phyloP scores from a whole-genome alignment of 2,329 filamentous ascomycete species.

The Chalaropsis thielavioides region DNA sequence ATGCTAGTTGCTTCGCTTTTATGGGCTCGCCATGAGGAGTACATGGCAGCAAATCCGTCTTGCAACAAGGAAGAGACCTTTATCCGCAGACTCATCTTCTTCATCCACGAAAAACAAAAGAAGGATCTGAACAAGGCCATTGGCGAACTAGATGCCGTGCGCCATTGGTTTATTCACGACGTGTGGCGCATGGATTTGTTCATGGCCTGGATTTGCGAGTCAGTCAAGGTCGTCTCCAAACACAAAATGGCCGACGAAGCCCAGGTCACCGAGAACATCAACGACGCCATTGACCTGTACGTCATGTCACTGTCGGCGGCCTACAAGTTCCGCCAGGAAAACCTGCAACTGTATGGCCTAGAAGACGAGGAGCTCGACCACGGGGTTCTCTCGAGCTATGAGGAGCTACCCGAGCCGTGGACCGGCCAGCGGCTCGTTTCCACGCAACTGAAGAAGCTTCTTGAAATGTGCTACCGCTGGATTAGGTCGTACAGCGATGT shows the following conservation, averaged over 20 bases:
- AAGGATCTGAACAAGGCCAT: conserved; percentile 47
- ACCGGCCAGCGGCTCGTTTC: conserved; percentile 54
- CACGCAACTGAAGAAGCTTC: conserved; percentile 46
- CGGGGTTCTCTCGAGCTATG: conserved; percentile 50
- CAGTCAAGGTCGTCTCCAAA: conserved; percentile 57
- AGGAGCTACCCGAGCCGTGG: conserved; percentile 68
- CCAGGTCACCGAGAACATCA: conserved; percentile 40
- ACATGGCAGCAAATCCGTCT: conserved; percentile 42
- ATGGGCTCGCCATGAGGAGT: conserved; percentile 67
- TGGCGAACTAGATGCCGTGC: conserved; percentile 62
- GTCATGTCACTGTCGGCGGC: conserved; percentile 46
- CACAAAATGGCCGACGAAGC: conserved; percentile 42
- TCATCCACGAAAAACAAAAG: conserved; percentile 63
- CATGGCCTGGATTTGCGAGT: conserved; percentile 64
- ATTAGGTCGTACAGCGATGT: conserved; percentile 31
- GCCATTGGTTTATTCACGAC: conserved; percentile 77
- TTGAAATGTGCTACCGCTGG: conserved; percentile 44
- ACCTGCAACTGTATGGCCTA: conserved; percentile 59
- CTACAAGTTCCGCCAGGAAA: conserved; percentile 56
- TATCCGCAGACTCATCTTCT: conserved; percentile 51
- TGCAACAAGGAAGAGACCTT: conserved; percentile 34
- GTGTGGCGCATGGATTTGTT: conserved; percentile 58
- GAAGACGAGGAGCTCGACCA: conserved; percentile 49
- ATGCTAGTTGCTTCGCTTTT: conserved; percentile 64
- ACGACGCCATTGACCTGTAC: conserved; percentile 52